A percentile compares a stretch with the other conserved stretches of the same genome.
These are phyloP conservation scores for Lactifluus volemus DNA, from an alignment of 768 basidiomycete species.

Conservation along the genomic window DNA sequence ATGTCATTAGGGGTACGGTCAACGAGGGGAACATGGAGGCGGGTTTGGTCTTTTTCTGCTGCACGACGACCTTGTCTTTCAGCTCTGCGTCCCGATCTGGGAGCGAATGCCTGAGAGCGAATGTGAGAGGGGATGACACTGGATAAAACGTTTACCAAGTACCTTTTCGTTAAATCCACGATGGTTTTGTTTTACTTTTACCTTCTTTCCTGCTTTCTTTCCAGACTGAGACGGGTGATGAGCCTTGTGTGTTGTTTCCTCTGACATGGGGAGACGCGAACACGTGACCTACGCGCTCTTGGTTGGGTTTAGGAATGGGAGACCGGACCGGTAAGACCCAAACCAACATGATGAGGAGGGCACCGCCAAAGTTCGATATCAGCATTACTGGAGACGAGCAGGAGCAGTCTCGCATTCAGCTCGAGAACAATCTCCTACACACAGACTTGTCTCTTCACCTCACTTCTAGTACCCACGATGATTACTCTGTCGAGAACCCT, in stretches of 20 bases:
- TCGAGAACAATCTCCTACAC: constrained; percentile 70
- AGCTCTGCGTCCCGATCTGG: constrained; percentile 81
- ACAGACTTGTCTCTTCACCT: constrained; percentile 66
- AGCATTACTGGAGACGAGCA: constrained; percentile 66
- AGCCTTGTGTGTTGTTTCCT: constrained; percentile 71
- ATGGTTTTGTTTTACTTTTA: constrained; percentile 58
- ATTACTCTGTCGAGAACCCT: constrained; percentile 55
- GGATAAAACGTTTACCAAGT: constrained; percentile 13
- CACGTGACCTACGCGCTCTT: constrained; percentile 15
- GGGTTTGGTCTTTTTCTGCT: constrained; percentile 88
- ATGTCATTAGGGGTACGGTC: constrained; percentile 87
- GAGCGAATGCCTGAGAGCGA: constrained; percentile 72
- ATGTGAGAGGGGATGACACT: neutral
- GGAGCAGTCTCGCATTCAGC: constrained; percentile 66
- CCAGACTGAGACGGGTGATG: constrained; percentile 72
- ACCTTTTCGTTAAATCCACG: constrained; percentile 90
- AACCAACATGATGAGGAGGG: constrained; percentile 7
- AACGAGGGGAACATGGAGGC: constrained; percentile 92
- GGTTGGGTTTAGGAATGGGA: neutral
- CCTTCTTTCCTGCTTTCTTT: constrained; percentile 69
- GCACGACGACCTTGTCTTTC: constrained; percentile 85
- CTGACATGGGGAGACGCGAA: constrained; percentile 24
- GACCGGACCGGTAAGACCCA: no score
- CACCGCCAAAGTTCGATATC: constrained; percentile 28
- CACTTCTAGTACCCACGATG: constrained; percentile 39